Conservation (phyloP, 495 filamentous ascomycete species). For the Gamarada debralockiae region DNA sequence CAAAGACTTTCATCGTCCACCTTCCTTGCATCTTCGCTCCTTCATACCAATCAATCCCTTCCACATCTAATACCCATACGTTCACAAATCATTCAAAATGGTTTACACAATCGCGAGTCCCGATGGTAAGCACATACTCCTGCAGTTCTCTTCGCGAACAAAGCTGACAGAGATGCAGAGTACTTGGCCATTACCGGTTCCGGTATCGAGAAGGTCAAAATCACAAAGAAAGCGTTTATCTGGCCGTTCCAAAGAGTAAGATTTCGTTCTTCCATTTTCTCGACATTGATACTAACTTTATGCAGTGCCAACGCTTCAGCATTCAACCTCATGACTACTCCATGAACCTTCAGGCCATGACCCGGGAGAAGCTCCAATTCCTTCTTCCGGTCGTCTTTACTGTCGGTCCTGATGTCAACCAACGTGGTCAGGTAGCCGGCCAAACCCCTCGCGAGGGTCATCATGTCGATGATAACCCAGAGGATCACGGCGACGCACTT, state of each 20-base stretch:
- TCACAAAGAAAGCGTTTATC: conserved; percentile 69
- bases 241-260: conserved; percentile 57
- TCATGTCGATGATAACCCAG: conserved; percentile 18
- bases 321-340: conserved; percentile 76
- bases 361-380: conserved; percentile 77
- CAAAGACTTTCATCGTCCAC: background rate
- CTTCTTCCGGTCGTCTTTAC: conserved; percentile 80
- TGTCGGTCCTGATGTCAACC: conserved; percentile 68
- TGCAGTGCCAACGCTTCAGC: conserved; percentile 40
- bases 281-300: conserved; percentile 1
- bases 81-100: conserved; percentile 15
- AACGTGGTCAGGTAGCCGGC: conserved; percentile 32
- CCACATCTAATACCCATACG: background rate
- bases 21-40: background rate
- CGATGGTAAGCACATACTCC: background rate
- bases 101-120: conserved; percentile 18
- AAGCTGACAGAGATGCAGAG: conserved; percentile 18
- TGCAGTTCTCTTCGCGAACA: no score
- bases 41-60: background rate
- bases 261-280: background rate
- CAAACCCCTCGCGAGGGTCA: background rate
- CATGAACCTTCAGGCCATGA: conserved; percentile 79
- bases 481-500: conserved; percentile 42
- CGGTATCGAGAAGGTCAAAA: conserved; percentile 63
- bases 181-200: conserved; percentile 84